Base-by-base conservation (phyloP, 306 rosid species). In the Vigna angularis region DNA sequence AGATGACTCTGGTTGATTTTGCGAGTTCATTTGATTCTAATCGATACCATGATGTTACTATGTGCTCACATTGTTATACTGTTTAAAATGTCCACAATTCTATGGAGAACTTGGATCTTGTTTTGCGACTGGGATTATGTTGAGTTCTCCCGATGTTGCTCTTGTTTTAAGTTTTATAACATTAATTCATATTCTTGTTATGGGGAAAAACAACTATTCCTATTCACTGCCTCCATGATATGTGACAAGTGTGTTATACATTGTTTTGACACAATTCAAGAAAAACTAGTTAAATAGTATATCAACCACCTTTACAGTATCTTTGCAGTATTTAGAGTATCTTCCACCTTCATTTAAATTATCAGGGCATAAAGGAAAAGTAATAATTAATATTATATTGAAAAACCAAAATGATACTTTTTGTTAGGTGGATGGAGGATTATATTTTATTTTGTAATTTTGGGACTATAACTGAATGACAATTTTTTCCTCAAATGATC, bases 1-100 rank as follows among this genome's bases (percentile, higher is more conserved):
- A 53, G 36, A 73, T 42, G 74, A 4, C 18, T 63, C 45, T 24
- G 71, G 45, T 42, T 70, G 84, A 30, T 71, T 76, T 66, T 58
- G 45, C 58, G 28, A 84, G 49, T 70, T 71, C 28, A 50, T 68
- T 51, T 68, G 30, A 63, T 34, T 63, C n/a, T 34, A 36, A 63
- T 32, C 47, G 24, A 62, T 34, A 63, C 48, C 68, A 34, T 32
- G 47, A n/a, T 28, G 2, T n/a, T 61, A 61, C 38, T 20, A 13
- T 61, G 10, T 4, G 9, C 38, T 59, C 42, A 59, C 66, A 28
- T 28, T 59, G n/a, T 57, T 57, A 5, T 59, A 2, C 13, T 32
- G 44, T 32, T 62, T 30, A 32, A 5, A 26, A 28, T 59, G 14
- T 14, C 66, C 30, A 28, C 18, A 6, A 13, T 30, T 59, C 8